phyloP scores from a whole-genome alignment of 2,329 filamentous ascomycete genomes.

The Colletotrichum lupini region DNA sequence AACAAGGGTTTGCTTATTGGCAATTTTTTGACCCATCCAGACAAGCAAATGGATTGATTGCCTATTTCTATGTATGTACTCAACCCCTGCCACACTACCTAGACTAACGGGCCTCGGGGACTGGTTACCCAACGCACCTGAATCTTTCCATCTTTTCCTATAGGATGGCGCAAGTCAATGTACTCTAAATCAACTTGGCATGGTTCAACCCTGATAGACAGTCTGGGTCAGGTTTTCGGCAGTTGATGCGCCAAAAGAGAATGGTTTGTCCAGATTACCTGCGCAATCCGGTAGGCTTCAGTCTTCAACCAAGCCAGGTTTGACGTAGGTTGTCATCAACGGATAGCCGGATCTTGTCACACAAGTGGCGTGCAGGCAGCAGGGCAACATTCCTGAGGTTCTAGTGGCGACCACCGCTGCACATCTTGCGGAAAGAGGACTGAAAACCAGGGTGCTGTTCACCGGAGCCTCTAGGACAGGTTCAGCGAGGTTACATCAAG shows the following conservation, averaged over 20 bases:
- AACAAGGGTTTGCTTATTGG: constrained; percentile 1
- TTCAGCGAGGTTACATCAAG: constrained; percentile 1
- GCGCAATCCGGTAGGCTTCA: not conserved
- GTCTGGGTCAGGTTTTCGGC: not conserved
- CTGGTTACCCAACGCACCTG: not conserved
- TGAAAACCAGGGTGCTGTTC: not conserved
- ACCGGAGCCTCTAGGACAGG: not conserved
- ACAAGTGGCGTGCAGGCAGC: not conserved
- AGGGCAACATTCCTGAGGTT: not conserved
- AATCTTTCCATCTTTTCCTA: not conserved
- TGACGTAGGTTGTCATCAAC: not conserved
- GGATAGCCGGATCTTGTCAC: not conserved
- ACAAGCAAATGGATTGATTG: not conserved
- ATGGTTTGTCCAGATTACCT: not conserved
- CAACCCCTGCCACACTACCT: not conserved
- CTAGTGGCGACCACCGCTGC: not conserved
- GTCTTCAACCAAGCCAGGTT: not conserved
- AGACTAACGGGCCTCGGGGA: not conserved
- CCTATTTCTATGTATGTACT: not conserved
- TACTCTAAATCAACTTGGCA: not conserved
- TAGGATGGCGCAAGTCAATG: not conserved
- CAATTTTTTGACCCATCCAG: not conserved
- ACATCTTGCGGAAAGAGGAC: not conserved
- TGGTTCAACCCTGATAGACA: not conserved
- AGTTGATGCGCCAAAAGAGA: not conserved